phyloP scores from a whole-genome alignment of 2,329 filamentous ascomycete species.

The Venturia carpophila region DNA sequence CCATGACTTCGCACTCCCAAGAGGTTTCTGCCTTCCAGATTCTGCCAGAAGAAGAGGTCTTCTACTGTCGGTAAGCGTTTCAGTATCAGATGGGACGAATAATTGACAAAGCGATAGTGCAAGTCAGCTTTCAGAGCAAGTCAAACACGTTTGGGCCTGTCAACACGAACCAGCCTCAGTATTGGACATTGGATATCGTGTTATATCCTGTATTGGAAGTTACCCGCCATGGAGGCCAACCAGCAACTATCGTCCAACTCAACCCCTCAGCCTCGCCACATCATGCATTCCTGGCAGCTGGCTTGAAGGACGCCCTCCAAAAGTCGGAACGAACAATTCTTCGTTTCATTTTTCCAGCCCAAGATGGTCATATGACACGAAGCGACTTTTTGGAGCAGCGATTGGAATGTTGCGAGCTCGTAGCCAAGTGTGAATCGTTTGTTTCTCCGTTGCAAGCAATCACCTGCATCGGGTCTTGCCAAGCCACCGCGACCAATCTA shows the following conservation, averaged over 20 bases:
- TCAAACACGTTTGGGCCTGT: neutral
- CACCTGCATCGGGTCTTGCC: neutral
- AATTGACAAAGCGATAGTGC: neutral
- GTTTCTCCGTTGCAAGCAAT: neutral
- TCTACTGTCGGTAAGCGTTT: neutral
- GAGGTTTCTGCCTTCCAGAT: neutral
- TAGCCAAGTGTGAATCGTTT: neutral
- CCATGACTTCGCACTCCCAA: neutral
- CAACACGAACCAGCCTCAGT: neutral
- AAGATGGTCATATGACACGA: neutral
- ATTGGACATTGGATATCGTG: neutral
- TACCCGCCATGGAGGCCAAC: neutral
- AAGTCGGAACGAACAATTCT: neutral
- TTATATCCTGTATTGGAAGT: neutral
- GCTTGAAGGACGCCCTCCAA: neutral
- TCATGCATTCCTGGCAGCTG: neutral
- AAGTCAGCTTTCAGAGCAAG: neutral
- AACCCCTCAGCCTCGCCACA: neutral
- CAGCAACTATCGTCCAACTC: neutral
- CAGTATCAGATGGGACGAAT: too few relatives aligned
- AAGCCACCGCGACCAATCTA: neutral
- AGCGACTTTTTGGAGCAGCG: slow-evolving; percentile 14
- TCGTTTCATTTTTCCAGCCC: slow-evolving; percentile 7
- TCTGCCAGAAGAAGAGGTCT: neutral
- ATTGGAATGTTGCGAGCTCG: slow-evolving; percentile 4